Base-by-base conservation (phyloP, 2,329 filamentous ascomycete species). In the Tolypocladium paradoxum region DNA sequence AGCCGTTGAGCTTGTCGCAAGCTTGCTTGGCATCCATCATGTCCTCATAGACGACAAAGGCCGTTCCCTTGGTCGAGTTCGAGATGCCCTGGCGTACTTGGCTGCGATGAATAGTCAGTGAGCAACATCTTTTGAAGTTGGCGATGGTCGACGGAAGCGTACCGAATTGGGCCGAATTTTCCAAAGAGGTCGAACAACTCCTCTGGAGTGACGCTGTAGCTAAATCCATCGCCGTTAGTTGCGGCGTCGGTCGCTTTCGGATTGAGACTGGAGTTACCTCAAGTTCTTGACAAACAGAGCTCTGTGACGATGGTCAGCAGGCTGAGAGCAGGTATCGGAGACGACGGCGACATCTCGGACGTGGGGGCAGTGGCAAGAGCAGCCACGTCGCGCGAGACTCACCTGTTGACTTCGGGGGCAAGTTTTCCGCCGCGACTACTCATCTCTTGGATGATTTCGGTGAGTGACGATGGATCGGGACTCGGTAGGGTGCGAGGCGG, bases 251-350 rank as follows among this genome's bases (percentile, higher is more conserved):
- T 45, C 50, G 36, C n/a, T 12, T 36, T 36, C 37, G 22, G 51
- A 33, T 35, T 33, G 45, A 51, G 38, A 38, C 18, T 31, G 31
- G 29, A 49, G 33, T 62, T 73, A 95, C 90, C 88, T 95, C 78
- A 97, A 83, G 83, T 99, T 97, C 89, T 97, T 97, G 68, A 97
- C 92, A 83, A 97, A 97, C 79, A 99, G 88, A 86, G 93, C 92
- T 85, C 92, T 96, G 63, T 58, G 48, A 52, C 6, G 48, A 53
- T 4, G 27, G 70, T 74, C 61, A 74, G 71, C 58, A 56, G 35
- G 22, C n/a, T 48, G 22, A 34, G 48, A 51, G 22, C 35, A 49
- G 40, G 33, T n/a, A 8, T 37, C 45, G 38, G 49, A 31, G 51
- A 54, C 8, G 6, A 43, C 24, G 36, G 18, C 27, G 43, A 24